A percentile compares a stretch with the other conserved stretches of the same genome.
phyloP scores from a whole-genome alignment of 495 filamentous ascomycete genomes.

The Alectoria sarmentosa region DNA sequence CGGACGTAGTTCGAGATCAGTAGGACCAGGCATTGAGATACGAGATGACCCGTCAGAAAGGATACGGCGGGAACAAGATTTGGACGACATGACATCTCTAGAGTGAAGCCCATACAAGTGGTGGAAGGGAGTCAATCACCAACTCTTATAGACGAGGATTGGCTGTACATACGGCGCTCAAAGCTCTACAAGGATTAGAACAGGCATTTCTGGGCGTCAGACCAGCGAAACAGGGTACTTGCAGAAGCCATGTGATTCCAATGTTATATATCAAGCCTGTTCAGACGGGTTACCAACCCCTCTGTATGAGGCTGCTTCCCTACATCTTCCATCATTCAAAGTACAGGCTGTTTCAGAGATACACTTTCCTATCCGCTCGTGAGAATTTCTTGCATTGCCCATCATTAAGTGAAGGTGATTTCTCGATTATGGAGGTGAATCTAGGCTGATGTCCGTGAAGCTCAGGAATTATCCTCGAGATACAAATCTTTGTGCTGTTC shows the following conservation, averaged over 20 bases:
- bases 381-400: background rate
- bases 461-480: background rate
- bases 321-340: background rate
- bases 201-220: conserved; percentile 1
- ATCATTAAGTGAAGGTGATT: background rate
- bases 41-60: conserved; percentile 46
- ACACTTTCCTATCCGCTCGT: background rate
- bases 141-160: background rate
- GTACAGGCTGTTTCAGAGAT: background rate
- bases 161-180: conserved; percentile 12
- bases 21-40: conserved; percentile 62
- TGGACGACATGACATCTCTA: conserved; percentile 43
- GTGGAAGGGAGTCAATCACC: background rate
- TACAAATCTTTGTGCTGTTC: background rate
- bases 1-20: conserved; percentile 47
- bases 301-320: background rate
- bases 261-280: background rate
- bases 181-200: background rate
- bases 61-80: conserved; percentile 36
- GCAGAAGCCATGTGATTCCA: background rate
- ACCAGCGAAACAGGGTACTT: background rate
- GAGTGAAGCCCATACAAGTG: conserved; percentile 30
- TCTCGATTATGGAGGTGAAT: too few relatives aligned
- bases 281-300: background rate
- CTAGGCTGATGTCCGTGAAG: background rate